Conservation (phyloP, 805 yeast genomes). For the Groenewaldozyma tartarivorans region DNA sequence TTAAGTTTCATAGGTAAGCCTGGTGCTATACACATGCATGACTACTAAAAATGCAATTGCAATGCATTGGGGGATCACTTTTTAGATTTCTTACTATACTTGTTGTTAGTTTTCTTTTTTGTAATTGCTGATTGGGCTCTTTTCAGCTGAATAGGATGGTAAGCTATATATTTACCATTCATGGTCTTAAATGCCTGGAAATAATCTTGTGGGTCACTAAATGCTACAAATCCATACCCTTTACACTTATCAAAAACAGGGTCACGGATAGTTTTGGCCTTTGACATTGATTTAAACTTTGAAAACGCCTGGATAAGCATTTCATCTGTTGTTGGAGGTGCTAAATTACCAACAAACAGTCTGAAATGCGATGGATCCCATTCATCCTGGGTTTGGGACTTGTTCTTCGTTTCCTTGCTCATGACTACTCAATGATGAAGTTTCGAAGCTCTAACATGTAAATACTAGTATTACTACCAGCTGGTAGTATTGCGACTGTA, state of each 20-base stretch:
- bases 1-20: background rate
- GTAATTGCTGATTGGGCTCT: conserved; percentile 36
- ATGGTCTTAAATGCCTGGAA: conserved; percentile 61
- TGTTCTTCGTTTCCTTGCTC: no score
- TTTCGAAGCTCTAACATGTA: no score
- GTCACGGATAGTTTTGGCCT: conserved; percentile 53
- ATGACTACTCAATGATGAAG: no score
- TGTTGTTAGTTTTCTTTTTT: conserved; percentile 4
- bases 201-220: conserved; percentile 55
- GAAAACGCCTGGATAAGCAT: conserved; percentile 46
- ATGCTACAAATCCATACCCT: conserved; percentile 72
- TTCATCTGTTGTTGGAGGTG: conserved; percentile 55
- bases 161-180: conserved; percentile 70
- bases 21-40: background rate
- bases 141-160: conserved; percentile 60
- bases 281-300: conserved; percentile 42
- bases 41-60: background rate
- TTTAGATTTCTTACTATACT: background rate
- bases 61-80: background rate
- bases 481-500: no score
- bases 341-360: conserved; percentile 66
- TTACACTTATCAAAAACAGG: conserved; percentile 36
- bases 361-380: conserved; percentile 69
- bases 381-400: conserved; percentile 31
- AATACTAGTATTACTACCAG: no score